Evolutionary conservation across 2,329 filamentous ascomycete species (phyloP).

Genomic region (Fusarium sp.): DNA sequence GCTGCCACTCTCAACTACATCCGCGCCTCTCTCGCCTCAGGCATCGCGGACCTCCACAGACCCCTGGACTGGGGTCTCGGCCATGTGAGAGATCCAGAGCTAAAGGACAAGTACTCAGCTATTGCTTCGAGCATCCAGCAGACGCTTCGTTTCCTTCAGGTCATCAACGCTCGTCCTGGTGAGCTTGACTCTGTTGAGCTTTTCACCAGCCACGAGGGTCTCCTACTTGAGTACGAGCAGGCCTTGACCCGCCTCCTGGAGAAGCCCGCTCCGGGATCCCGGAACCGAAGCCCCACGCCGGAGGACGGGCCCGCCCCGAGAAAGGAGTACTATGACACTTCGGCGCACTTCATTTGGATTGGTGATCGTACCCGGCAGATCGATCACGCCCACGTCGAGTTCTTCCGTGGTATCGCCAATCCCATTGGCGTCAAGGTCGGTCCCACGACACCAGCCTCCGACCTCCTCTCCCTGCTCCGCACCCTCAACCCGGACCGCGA

Average conservation of each 20-base stretch:
- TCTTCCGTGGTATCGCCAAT: constrained; percentile 95
- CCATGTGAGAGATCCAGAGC: constrained; percentile 83
- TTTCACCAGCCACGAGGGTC: constrained; percentile 94
- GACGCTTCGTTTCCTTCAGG: constrained; percentile 92
- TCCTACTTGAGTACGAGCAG: constrained; percentile 95
- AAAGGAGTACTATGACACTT: constrained; percentile 90
- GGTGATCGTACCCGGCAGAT: constrained; percentile 95
- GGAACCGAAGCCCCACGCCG: constrained; percentile 55
- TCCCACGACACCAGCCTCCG: constrained; percentile 79
- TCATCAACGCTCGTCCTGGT: constrained; percentile 86
- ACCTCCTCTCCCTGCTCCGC: constrained; percentile 83
- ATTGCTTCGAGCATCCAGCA: constrained; percentile 91
- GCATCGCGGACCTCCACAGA: constrained; percentile 92
- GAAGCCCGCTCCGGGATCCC: constrained; percentile 61
- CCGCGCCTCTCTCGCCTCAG: constrained; percentile 82
- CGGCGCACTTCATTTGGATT: constrained; percentile 97
- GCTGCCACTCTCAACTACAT: constrained; percentile 95
- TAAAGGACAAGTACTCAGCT: constrained; percentile 86
- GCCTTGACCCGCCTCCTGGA: constrained; percentile 81
- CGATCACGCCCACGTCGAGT: constrained; percentile 94
- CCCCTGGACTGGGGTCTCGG: constrained; percentile 95
- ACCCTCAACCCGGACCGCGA: constrained; percentile 86
- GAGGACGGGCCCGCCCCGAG: constrained; percentile 43
- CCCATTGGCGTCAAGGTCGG: constrained; percentile 97
- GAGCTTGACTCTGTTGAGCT: constrained; percentile 93